Percentiles rank a stretch among this genome's conserved stretches.
These are phyloP conservation scores for Sugiyamaella novakii DNA, from an alignment of 1,139 yeast species.

Conservation along the genomic window DNA sequence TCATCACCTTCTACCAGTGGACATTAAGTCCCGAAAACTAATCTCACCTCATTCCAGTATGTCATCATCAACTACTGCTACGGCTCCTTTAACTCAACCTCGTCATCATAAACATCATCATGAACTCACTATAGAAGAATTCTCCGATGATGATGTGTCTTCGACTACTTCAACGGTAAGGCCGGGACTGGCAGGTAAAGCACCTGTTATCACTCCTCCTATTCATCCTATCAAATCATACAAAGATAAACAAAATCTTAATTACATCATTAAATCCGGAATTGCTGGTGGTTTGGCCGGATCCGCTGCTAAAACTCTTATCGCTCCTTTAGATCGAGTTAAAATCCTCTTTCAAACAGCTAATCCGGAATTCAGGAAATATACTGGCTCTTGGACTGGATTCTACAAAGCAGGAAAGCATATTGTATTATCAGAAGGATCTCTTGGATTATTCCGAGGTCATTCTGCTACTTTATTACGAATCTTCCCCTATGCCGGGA, in stretches of 20 bases:
- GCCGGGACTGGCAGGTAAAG: not conserved
- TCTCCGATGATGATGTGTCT: slow-evolving; percentile 9
- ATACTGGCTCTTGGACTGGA: slow-evolving; percentile 80
- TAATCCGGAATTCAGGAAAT: slow-evolving; percentile 81
- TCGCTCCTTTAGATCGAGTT: slow-evolving; percentile 94
- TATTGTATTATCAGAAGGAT: slow-evolving; percentile 73
- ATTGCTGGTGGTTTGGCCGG: slow-evolving; percentile 97
- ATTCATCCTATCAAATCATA: not conserved
- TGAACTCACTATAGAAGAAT: slow-evolving; percentile 6
- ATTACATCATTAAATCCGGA: slow-evolving; percentile 81
- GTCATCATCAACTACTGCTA: slow-evolving; percentile 3
- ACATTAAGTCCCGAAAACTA: too few species aligned
- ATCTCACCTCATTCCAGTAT: too few species aligned
- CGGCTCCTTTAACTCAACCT: not conserved
- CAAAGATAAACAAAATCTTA: slow-evolving; percentile 70
- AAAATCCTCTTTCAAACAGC: slow-evolving; percentile 94
- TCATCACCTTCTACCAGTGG: not conserved
- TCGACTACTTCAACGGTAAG: not conserved
- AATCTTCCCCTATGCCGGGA: slow-evolving; percentile 96
- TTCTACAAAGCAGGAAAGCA: slow-evolving; percentile 68
- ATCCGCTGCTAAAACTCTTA: slow-evolving; percentile 87
- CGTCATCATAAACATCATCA: not conserved
- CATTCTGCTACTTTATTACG: slow-evolving; percentile 90
- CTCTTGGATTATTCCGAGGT: slow-evolving; percentile 85
- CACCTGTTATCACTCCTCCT: too few species aligned